Evolutionary conservation across 2,329 filamentous ascomycete species (phyloP), one percentile per base, ranked within the genome.

Genomic region (Chrysosporium queenslandicum): DNA sequence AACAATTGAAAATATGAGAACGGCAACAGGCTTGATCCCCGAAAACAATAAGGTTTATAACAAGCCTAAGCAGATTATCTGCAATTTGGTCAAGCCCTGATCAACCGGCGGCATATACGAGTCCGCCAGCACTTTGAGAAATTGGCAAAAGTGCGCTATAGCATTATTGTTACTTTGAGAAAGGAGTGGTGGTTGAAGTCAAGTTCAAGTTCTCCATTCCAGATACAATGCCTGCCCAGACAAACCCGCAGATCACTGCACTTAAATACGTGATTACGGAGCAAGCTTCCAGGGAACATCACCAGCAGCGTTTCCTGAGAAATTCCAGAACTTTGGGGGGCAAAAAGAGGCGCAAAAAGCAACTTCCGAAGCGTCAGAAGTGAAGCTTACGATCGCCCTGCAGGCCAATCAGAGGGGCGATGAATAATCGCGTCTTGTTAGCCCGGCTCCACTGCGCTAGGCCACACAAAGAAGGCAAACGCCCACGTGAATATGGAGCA

Each of bases 21-120:
- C 47, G 47, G 47, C 47, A 50, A 42, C 39, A 50, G 27, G 47
- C 47, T 50, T 41, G 47, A 50, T 42, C 47, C 39, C 47, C 47
- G 47, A 50, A 42, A 42, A 18, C 47, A 41, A 50, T 42, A 50
- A 50, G 27, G 47, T 50, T 50, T 50, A 50, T 32, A 23, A 41
- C 21, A 50, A 21, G 37, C 37, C 47, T 21, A 42, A 50, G 18
- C 21, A 16, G 46, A 27, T 21, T 40, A 23, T 42, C 36, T 50
- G 47, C 47, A 42, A 50, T 32, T 50, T 42, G 37, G 37, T 50
- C 16, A 34, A 21, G 37, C 14, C n/a, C 47, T 21, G 23, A 41
- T 50, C 37, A 41, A 32, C 25, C 47, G 20, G 4, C 34, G 34
- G 46, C 46, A 50, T 12, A 50, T 50, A 50, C 47, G 47, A 50